Percentiles rank a stretch among this genome's conserved stretches.
phyloP scores from a whole-genome alignment of 306 rosid species.

The Quercus dentata region DNA sequence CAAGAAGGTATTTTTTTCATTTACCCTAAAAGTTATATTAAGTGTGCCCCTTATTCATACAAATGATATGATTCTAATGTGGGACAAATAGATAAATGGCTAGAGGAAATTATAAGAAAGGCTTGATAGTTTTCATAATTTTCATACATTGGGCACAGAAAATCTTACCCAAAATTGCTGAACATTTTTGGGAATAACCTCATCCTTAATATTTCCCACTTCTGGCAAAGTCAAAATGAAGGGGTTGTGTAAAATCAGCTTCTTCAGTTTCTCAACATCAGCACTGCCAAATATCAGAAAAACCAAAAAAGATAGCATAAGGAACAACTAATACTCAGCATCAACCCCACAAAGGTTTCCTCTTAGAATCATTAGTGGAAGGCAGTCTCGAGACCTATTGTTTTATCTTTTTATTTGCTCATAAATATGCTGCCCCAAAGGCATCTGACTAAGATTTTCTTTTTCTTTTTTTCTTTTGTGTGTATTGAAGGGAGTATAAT shows the following conservation, averaged over 20 bases:
- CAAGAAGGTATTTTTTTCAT: too few relatives aligned
- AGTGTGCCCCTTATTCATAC: not conserved
- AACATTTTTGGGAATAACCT: slow-evolving; percentile 79
- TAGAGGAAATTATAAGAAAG: not conserved
- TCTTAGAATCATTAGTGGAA: not conserved
- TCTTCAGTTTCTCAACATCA: slow-evolving; percentile 92
- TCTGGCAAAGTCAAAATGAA: slow-evolving; percentile 85
- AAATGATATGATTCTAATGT: not conserved
- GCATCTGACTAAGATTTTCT: not conserved
- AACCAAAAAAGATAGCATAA: slow-evolving; percentile 16
- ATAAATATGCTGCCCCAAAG: not conserved
- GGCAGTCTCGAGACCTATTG: not conserved
- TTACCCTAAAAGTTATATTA: not conserved
- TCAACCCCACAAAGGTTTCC: slow-evolving; percentile 2
- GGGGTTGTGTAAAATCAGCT: slow-evolving; percentile 87
- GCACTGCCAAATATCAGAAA: slow-evolving; percentile 45
- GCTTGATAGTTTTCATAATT: not conserved
- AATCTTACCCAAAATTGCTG: slow-evolving; percentile 85
- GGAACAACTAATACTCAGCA: not conserved
- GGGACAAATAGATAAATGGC: not conserved
- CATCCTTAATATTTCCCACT: slow-evolving; percentile 73
- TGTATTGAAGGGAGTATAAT: too few relatives aligned
- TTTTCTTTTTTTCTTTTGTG: too few relatives aligned
- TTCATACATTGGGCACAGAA: not conserved
- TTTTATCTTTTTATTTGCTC: not conserved